These are phyloP conservation scores for Myriosclerotinia scirpicola DNA, from an alignment of 2,329 filamentous ascomycete species.

Conservation along the genomic window DNA sequence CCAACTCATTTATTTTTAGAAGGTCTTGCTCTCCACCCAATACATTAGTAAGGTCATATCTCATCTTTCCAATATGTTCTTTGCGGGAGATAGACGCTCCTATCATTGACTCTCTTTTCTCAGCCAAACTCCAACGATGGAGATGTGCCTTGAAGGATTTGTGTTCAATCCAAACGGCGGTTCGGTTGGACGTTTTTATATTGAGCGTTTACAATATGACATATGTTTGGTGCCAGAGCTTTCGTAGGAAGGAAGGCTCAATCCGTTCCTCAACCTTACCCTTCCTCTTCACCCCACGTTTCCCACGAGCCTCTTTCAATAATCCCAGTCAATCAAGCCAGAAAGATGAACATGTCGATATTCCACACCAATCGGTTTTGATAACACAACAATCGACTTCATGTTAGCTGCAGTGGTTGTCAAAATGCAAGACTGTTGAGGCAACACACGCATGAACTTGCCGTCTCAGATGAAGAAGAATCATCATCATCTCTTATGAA, in stretches of 20 bases:
- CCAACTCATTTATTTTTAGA: conserved; percentile 23
- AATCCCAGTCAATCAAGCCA: conserved; percentile 3
- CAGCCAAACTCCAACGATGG: neutral
- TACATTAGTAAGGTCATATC: neutral
- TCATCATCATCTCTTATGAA: neutral
- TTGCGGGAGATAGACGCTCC: neutral
- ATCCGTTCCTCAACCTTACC: neutral
- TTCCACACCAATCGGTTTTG: neutral
- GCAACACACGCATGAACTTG: conserved; percentile 10
- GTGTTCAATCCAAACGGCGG: conserved; percentile 1
- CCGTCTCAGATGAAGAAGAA: neutral
- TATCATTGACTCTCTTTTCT: neutral
- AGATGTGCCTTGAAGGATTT: neutral
- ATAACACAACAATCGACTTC: neutral
- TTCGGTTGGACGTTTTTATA: conserved; percentile 12
- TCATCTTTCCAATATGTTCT: conserved; percentile 5
- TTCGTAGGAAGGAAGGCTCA: neutral
- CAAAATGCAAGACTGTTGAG: conserved; percentile 9
- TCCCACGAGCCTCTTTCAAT: conserved; percentile 8
- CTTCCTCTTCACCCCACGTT: conserved; percentile 15
- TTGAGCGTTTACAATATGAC: conserved; percentile 15
- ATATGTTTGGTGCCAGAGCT: conserved; percentile 16
- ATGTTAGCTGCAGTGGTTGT: neutral
- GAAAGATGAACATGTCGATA: neutral
- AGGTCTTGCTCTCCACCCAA: neutral